These are phyloP conservation scores for Gossypium mustelinum DNA, from an alignment of 345 rosid species.

Conservation along the genomic window DNA sequence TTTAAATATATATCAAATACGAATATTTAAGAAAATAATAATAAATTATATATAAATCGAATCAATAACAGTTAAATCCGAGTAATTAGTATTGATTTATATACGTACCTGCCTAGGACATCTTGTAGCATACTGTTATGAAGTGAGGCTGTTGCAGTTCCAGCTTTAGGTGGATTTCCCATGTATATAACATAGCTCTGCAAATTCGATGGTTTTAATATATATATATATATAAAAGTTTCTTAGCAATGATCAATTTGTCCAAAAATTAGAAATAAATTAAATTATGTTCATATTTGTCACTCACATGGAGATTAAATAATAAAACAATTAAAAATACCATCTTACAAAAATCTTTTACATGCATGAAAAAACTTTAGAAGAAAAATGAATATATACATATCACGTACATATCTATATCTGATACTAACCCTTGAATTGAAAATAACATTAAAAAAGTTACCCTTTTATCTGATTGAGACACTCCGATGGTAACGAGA, in stretches of 20 bases:
- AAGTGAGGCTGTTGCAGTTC: slow-evolving; percentile 34
- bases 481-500: neutral
- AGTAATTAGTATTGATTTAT: neutral
- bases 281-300: no score
- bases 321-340: no score
- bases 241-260: neutral
- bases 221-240: neutral
- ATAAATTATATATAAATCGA: no score
- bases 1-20: no score
- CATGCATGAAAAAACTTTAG: neutral
- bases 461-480: neutral
- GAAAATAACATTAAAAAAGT: neutral
- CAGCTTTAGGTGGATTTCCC: slow-evolving; percentile 40
- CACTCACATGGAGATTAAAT: no score
- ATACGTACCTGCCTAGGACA: slow-evolving; percentile 30
- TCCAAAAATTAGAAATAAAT: neutral
- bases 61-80: no score
- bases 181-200: slow-evolving; percentile 46
- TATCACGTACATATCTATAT: neutral
- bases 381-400: neutral
- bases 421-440: neutral
- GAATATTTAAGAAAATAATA: no score
- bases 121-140: slow-evolving; percentile 38
- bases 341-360: no score
- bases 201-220: neutral